Conservation (phyloP, 1,284 basidiomycete species). For the Sporisorium exsertum region DNA sequence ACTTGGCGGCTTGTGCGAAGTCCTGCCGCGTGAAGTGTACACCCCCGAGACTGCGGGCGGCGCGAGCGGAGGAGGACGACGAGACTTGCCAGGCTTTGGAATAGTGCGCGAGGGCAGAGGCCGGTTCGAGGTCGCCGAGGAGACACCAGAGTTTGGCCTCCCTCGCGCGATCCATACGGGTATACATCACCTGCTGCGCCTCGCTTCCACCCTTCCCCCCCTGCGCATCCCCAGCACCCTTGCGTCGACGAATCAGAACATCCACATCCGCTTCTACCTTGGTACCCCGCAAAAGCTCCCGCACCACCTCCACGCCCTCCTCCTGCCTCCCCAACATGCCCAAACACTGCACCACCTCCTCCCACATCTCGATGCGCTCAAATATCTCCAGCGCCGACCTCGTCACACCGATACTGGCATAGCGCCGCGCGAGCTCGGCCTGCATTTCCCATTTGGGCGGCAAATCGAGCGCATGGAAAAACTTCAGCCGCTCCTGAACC, state of each 20-base stretch:
- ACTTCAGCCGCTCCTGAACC: slow-evolving; percentile 60
- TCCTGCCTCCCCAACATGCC: slow-evolving; percentile 60
- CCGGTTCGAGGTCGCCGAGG: slow-evolving; percentile 86
- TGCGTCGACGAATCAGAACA: slow-evolving; percentile 39
- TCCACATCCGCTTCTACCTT: slow-evolving; percentile 64
- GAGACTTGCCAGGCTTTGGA: slow-evolving; percentile 86
- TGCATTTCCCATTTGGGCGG: slow-evolving; percentile 68
- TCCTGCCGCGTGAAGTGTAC: slow-evolving; percentile 80
- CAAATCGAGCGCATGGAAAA: slow-evolving; percentile 64
- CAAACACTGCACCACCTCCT: slow-evolving; percentile 66
- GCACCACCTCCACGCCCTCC: slow-evolving; percentile 63
- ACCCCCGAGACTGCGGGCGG: slow-evolving; percentile 90
- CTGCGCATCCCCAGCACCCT: not conserved
- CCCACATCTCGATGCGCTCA: slow-evolving; percentile 66
- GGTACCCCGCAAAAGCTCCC: slow-evolving; percentile 60
- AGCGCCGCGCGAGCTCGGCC: slow-evolving; percentile 64
- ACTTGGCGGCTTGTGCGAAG: slow-evolving; percentile 77
- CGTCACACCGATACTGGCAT: slow-evolving; percentile 63
- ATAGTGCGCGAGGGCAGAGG: slow-evolving; percentile 79
- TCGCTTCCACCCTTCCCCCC: slow-evolving; percentile 30
- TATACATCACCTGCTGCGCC: slow-evolving; percentile 71
- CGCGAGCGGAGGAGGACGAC: slow-evolving; percentile 81
- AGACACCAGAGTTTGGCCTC: slow-evolving; percentile 96
- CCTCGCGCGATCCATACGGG: slow-evolving; percentile 76
- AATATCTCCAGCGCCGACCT: slow-evolving; percentile 67